Percentiles rank a stretch among this genome's conserved stretches.
Conservation (phyloP, 1,284 basidiomycete species). For the Marasmius fiardii region DNA sequence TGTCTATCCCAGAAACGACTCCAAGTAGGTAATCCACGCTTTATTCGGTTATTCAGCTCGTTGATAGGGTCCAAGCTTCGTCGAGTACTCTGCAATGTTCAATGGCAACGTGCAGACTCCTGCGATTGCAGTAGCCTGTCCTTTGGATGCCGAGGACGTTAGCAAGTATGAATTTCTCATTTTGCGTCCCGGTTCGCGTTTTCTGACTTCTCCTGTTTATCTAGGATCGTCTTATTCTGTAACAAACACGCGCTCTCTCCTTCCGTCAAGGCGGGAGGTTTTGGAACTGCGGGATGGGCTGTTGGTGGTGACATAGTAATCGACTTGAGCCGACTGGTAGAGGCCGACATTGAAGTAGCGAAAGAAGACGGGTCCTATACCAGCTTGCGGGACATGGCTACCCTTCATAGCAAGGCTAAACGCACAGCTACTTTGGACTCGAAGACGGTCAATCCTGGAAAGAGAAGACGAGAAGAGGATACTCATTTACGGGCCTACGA, state of each 20-base stretch:
- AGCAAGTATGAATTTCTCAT: constrained; percentile 51
- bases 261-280: constrained; percentile 87
- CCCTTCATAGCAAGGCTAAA: constrained; percentile 54
- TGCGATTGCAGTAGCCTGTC: constrained; percentile 62
- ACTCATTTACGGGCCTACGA: constrained; percentile 48
- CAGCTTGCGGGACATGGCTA: constrained; percentile 50
- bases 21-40: constrained; percentile 32
- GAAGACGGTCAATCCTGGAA: constrained; percentile 30
- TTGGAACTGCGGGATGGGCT: constrained; percentile 86
- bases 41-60: neutral
- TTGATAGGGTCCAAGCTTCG: constrained; percentile 44
- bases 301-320: constrained; percentile 82
- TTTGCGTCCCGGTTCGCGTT: constrained; percentile 13
- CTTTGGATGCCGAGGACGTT: constrained; percentile 70
- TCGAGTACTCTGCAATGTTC: constrained; percentile 63
- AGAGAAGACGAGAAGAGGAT: constrained; percentile 57
- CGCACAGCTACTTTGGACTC: constrained; percentile 19
- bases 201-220: constrained; percentile 9
- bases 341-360: constrained; percentile 66
- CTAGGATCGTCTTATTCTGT: constrained; percentile 72
- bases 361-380: constrained; percentile 49
- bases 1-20: constrained; percentile 40
- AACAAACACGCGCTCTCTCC: constrained; percentile 62
- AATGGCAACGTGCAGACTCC: constrained; percentile 70
- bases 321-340: constrained; percentile 68